These are phyloP conservation scores for Scutellaria galericulata DNA, from an alignment of 257 asterid species.

Conservation along the genomic window DNA sequence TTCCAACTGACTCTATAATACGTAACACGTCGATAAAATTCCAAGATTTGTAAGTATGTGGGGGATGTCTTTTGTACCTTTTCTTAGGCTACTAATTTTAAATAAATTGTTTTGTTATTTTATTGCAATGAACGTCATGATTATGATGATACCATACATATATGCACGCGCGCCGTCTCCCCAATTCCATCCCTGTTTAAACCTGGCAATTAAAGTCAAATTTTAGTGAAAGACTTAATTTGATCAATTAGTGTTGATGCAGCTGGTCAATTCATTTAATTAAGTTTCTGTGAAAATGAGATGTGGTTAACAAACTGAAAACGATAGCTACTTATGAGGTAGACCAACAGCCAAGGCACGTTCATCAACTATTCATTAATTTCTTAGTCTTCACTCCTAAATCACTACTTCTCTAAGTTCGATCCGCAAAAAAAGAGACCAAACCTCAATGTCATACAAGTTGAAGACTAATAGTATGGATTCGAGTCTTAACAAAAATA, in stretches of 20 bases:
- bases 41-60: constrained; percentile 42
- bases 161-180: too few species aligned
- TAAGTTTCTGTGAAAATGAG: neutral
- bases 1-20: constrained; percentile 1
- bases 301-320: neutral
- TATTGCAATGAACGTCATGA: too few species aligned
- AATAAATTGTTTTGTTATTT: too few species aligned
- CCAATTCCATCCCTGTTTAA: too few species aligned
- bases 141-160: too few species aligned
- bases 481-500: too few species aligned
- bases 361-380: constrained; percentile 26
- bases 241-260: neutral
- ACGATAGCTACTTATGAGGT: constrained; percentile 15
- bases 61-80: neutral
- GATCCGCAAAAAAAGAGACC: neutral
- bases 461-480: too few species aligned
- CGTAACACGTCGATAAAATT: constrained; percentile 30
- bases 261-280: constrained; percentile 24
- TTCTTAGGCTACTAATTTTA: too few species aligned
- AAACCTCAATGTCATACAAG: neutral
- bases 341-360: constrained; percentile 40
- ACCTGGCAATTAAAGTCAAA: neutral
- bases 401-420: neutral
- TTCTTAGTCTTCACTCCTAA: neutral
- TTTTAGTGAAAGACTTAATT: neutral